Base-by-base conservation (phyloP, 805 yeast species). In the Aciculoconidium aculeatum region DNA sequence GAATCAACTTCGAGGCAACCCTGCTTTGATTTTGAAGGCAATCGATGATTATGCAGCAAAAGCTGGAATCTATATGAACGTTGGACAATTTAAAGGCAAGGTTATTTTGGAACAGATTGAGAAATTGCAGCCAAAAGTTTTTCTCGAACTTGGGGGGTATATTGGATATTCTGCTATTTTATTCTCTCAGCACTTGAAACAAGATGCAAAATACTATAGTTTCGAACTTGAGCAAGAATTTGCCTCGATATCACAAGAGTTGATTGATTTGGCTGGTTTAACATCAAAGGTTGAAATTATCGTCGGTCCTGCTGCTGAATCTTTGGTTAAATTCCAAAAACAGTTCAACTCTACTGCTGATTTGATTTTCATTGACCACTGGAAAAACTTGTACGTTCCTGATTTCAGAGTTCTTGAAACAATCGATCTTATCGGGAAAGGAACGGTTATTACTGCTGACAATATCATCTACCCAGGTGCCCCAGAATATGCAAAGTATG, bases 341-440 rank as follows among this genome's bases (percentile, higher is more conserved):
- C 25, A 36, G 14, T 28, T 48, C 17, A 19, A 27, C 10, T 31
- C 36, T 4, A 38, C 58, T 2, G 39, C 59, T 1, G 70, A 64
- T 31, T 42, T 65, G 21, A 41, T 61, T 4, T 57, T 67, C 30
- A 49, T 67, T 26, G 67, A 67, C 41, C 72, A 67, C 36, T 44
- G 50, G 42, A 59, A 60, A 31, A 51, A 50, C 10, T 26, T 39
- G 25, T 67, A 65, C 35, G 49, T 63, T 14, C 61, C 70, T 4
- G 71, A 67, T 33, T 43, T 65, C 17, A 44, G 72, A 18, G 51
- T 63, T 4, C 37, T 65, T 21, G 74, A 67, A 35, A 39, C 66
- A 0, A 37, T 61, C 23, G 56, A 60, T 9, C 45, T 64, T 29
- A 46, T 67, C 23, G 56, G 53, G 0, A 58, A 58, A 6, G 72